phyloP scores from a whole-genome alignment of 2,329 filamentous ascomycete species.

The Paraconiothyrium sp. region DNA sequence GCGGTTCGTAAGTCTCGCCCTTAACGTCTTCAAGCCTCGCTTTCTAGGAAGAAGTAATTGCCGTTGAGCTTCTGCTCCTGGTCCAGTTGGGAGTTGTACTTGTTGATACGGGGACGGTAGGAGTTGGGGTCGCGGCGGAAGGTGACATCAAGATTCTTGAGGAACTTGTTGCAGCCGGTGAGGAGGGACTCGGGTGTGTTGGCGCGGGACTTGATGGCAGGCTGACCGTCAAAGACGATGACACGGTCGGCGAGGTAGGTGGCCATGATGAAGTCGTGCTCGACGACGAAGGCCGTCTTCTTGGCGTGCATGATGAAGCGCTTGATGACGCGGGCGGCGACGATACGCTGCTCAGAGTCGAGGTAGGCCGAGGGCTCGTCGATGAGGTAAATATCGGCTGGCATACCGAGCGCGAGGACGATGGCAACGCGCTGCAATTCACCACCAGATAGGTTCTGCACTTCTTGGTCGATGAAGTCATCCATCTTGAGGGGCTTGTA shows the following conservation, averaged over 20 bases:
- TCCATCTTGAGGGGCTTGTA: constrained; percentile 99
- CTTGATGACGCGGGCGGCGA: constrained; percentile 97
- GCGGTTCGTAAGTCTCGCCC: constrained; percentile 55
- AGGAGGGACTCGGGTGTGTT: constrained; percentile 91
- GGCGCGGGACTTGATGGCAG: constrained; percentile 86
- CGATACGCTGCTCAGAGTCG: constrained; percentile 98
- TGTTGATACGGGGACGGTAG: constrained; percentile 98
- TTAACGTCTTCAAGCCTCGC: constrained; percentile 76
- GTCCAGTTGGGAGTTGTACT: constrained; percentile 92
- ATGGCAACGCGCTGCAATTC: constrained; percentile 99
- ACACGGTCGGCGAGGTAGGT: constrained; percentile 88
- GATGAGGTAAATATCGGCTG: constrained; percentile 97
- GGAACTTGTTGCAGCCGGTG: constrained; percentile 94
- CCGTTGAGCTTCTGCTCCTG: constrained; percentile 95
- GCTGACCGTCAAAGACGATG: constrained; percentile 97
- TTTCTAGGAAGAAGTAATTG: constrained; percentile 99
- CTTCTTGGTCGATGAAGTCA: constrained; percentile 99
- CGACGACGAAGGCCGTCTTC: constrained; percentile 98
- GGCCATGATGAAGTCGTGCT: constrained; percentile 99
- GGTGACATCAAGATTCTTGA: constrained; percentile 96
- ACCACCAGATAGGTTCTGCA: constrained; percentile 98
- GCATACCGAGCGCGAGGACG: constrained; percentile 92
- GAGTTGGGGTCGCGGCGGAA: constrained; percentile 98
- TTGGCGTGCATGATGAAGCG: constrained; percentile 99
- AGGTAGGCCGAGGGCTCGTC: constrained; percentile 89